phyloP scores from a whole-genome alignment of 2,329 filamentous ascomycete genomes.

The Arachnopeziza araneosa region DNA sequence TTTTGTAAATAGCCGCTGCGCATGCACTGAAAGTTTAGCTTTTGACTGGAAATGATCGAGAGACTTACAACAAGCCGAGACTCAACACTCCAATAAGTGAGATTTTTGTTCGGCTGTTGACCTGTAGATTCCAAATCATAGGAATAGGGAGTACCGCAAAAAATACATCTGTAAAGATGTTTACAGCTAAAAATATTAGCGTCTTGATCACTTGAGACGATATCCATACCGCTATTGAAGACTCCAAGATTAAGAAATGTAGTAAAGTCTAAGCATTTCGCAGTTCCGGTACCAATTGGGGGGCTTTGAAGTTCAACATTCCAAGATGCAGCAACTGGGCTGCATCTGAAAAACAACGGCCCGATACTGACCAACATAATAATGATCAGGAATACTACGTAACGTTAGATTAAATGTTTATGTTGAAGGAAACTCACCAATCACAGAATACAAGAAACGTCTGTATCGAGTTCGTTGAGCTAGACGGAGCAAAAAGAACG shows the following conservation, averaged over 20 bases:
- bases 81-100: slow-evolving; percentile 24
- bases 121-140: slow-evolving; percentile 35
- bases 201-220: too few species aligned
- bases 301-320: neutral
- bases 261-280: neutral
- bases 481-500: slow-evolving; percentile 1
- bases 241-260: neutral
- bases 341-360: neutral
- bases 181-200: neutral
- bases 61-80: slow-evolving; percentile 10
- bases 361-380: neutral
- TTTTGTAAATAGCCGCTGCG: slow-evolving; percentile 35
- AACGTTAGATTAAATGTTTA: too few species aligned
- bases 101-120: slow-evolving; percentile 36
- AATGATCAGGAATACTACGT: neutral
- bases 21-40: neutral
- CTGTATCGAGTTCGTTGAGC: neutral
- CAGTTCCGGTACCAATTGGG: neutral
- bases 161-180: slow-evolving; percentile 8
- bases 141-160: slow-evolving; percentile 38
- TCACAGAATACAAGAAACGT: neutral
- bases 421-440: neutral
- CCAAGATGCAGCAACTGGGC: neutral
- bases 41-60: neutral
- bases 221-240: neutral